phyloP scores from a whole-genome alignment of 2,329 filamentous ascomycete species.

The Arachnomyces sp. region DNA sequence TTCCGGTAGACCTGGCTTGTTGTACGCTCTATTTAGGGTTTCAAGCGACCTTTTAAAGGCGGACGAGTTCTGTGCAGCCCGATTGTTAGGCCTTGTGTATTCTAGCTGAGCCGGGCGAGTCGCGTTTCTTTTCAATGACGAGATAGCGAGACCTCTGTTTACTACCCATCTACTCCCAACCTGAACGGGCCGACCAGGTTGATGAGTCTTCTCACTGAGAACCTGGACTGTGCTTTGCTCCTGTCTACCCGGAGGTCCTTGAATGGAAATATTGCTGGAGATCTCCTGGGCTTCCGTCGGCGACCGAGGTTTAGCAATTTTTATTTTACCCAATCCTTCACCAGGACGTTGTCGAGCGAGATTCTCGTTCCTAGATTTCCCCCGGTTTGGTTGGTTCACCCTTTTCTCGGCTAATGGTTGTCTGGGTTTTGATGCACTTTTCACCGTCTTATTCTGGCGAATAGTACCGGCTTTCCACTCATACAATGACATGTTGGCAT shows the following conservation, averaged over 20 bases:
- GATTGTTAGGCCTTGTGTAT: slow-evolving; percentile 13
- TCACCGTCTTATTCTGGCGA: slow-evolving; percentile 16
- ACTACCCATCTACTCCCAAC: slow-evolving; percentile 27
- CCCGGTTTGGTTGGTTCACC: no score
- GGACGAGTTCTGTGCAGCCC: slow-evolving; percentile 12
- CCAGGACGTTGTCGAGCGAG: no score
- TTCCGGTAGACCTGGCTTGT: slow-evolving; percentile 13
- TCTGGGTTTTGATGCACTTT: no score
- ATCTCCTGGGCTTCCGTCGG: no score
- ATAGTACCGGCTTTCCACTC: slow-evolving; percentile 46
- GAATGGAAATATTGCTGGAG: no score
- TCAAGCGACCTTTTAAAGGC: slow-evolving; percentile 27
- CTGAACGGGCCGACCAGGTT: slow-evolving; percentile 11
- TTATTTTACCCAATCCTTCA: no score
- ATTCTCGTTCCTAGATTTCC: no score
- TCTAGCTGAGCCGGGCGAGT: slow-evolving; percentile 30
- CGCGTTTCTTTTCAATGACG: slow-evolving; percentile 28
- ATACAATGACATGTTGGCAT: slow-evolving; percentile 43
- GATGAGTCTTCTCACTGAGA: no score
- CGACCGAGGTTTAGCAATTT: no score
- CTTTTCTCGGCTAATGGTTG: no score
- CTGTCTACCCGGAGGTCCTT: no score
- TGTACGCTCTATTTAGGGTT: slow-evolving; percentile 24
- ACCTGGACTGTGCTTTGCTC: no score
- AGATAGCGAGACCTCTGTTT: slow-evolving; percentile 26